Base-by-base conservation (phyloP, 257 asterid genomes). In the Mitragyna speciosa region DNA sequence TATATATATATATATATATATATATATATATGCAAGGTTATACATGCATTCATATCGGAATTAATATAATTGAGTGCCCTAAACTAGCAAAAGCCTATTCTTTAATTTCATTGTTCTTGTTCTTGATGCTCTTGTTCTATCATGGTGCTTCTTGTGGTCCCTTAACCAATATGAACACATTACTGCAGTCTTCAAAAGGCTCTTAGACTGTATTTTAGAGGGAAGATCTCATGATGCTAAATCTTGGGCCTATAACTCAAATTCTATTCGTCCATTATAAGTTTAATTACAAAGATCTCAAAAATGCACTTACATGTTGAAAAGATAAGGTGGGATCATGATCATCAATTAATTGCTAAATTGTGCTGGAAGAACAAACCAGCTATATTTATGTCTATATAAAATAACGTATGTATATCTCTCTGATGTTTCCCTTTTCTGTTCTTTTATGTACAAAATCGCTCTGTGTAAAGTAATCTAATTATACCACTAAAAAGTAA, bases 181-280 rank as follows among this genome's bases (percentile, higher is more conserved):
- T 43, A 63, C 10, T 61, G 67, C 39, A 61, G 24, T 24, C 39
- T 26, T 61, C 12, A 63, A 9, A 79, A 54, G 48, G n/a, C n/a
- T n/a, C n/a, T n/a, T n/a, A n/a, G n/a, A n/a, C 0, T 31, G 49
- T 58, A 15, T n/a, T 83, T 70, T 79, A 36, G 75, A 47, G 39
- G 81, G 24, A 69, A 61, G 72, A 43, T 83, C 54, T 28, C 16
- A 41, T 79, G 83, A 79, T 67, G 72, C 83, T 30, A 74, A 83
- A 68, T 66, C 15, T 26, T 52, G 70, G 16, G 73, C 39, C 71
- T 78, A 70, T 49, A 26, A 56, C 70, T 83, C 64, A 68, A 70
- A 36, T 61, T 48, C 4, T 61, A 56, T 75, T 36, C 48, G 64
- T 39, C 7, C 49, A 11, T 15, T 64, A 5, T 1, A 16, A 14